phyloP scores from a whole-genome alignment of 306 rosid genomes.

The Rosa persica region DNA sequence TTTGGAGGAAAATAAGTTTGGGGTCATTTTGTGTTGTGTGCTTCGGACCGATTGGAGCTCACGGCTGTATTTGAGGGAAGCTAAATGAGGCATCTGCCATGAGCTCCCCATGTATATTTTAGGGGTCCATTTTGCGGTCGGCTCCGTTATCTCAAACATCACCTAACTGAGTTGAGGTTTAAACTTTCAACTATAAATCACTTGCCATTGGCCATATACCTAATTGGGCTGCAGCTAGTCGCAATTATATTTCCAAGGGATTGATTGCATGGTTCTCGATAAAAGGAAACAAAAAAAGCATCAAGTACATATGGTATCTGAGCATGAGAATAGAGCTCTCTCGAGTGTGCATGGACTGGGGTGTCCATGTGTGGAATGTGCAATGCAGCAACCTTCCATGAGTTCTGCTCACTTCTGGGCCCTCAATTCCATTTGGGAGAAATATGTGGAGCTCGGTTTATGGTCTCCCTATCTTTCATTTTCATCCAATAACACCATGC shows the following conservation, averaged over 20 bases:
- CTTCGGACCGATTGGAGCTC: neutral
- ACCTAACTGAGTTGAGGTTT: neutral
- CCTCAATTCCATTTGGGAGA: conserved; percentile 6
- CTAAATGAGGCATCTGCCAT: neutral
- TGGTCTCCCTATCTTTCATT: conserved; percentile 8
- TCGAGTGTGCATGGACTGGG: conserved; percentile 24
- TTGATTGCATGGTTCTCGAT: neutral
- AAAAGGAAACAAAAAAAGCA: neutral
- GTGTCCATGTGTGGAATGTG: conserved; percentile 24
- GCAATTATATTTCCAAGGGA: neutral
- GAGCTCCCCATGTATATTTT: neutral
- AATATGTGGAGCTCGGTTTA: conserved; percentile 15
- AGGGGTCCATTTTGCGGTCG: neutral
- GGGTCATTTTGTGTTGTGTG: neutral
- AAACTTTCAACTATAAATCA: neutral
- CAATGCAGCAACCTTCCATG: conserved; percentile 27
- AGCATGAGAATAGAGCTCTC: conserved; percentile 4
- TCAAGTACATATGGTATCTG: neutral
- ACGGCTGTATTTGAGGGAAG: neutral
- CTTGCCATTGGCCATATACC: neutral
- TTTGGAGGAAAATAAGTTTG: neutral
- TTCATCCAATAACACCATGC: neutral
- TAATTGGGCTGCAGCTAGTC: neutral
- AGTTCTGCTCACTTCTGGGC: conserved; percentile 29
- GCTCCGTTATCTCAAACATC: neutral